Conservation (phyloP, 495 filamentous ascomycete species). For the Thermochaetoides thermophila region DNA sequence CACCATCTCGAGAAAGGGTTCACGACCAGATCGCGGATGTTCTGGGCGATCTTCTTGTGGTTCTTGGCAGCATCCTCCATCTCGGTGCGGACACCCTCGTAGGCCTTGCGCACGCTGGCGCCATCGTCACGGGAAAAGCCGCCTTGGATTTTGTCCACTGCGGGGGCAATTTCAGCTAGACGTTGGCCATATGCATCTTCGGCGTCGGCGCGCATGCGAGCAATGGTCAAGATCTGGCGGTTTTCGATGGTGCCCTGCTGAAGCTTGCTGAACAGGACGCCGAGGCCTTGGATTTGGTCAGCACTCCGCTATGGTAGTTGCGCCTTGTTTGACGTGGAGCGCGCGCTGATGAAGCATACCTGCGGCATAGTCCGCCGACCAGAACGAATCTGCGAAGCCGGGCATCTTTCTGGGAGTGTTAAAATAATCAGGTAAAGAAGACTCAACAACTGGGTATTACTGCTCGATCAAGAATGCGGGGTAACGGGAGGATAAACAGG, state of each 20-base stretch:
- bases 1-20: slow-evolving; percentile 90
- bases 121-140: slow-evolving; percentile 91
- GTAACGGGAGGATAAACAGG: no score
- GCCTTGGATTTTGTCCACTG: slow-evolving; percentile 64
- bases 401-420: no score
- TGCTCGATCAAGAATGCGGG: no score
- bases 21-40: slow-evolving; percentile 90
- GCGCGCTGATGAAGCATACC: slow-evolving; percentile 32
- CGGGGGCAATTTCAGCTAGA: slow-evolving; percentile 68
- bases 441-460: no score
- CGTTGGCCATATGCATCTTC: slow-evolving; percentile 78
- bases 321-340: background rate
- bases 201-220: slow-evolving; percentile 88
- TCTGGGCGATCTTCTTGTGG: slow-evolving; percentile 88
- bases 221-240: slow-evolving; percentile 79
- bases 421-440: no score
- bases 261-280: slow-evolving; percentile 91
- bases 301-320: slow-evolving; percentile 5
- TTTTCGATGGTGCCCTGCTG: slow-evolving; percentile 94
- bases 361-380: slow-evolving; percentile 86
- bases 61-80: slow-evolving; percentile 85
- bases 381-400: slow-evolving; percentile 86
- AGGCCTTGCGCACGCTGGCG: slow-evolving; percentile 91
- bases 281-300: slow-evolving; percentile 46
- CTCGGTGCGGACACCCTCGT: slow-evolving; percentile 84